phyloP scores from a whole-genome alignment of 2,329 filamentous ascomycete species.

The Dothistroma pini region DNA sequence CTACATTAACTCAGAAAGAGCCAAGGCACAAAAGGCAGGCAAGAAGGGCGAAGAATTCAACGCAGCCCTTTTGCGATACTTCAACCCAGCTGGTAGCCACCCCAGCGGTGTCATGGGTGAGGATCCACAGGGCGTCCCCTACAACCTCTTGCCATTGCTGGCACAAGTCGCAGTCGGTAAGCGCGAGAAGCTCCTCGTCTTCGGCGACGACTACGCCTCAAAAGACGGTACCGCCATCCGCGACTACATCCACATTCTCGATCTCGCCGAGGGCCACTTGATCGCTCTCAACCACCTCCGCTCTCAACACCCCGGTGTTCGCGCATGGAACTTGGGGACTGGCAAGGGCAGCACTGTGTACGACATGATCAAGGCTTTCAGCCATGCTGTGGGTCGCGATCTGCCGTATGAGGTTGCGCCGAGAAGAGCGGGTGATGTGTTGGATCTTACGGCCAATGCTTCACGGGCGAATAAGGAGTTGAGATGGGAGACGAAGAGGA shows the following conservation, averaged over 20 bases:
- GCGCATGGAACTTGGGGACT: slow-evolving; percentile 95
- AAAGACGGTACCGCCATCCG: slow-evolving; percentile 90
- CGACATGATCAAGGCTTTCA: slow-evolving; percentile 96
- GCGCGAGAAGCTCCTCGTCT: slow-evolving; percentile 88
- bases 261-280: slow-evolving; percentile 81
- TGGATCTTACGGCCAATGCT: slow-evolving; percentile 92
- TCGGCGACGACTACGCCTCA: slow-evolving; percentile 89
- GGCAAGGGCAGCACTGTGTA: slow-evolving; percentile 93
- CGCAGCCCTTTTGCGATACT: slow-evolving; percentile 88
- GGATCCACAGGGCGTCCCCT: slow-evolving; percentile 91
- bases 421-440: slow-evolving; percentile 81
- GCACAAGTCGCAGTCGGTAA: slow-evolving; percentile 96
- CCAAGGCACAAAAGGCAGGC: slow-evolving; percentile 73
- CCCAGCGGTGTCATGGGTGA: slow-evolving; percentile 97
- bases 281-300: slow-evolving; percentile 87
- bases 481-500: slow-evolving; percentile 84
- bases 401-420: slow-evolving; percentile 82
- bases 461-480: slow-evolving; percentile 83
- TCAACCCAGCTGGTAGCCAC: slow-evolving; percentile 94
- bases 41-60: slow-evolving; percentile 83
- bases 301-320: slow-evolving; percentile 78
- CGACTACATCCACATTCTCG: slow-evolving; percentile 96
- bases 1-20: slow-evolving; percentile 80
- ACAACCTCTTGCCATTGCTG: slow-evolving; percentile 89
- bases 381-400: slow-evolving; percentile 76